Conservation (phyloP, 148 eudicot genomes). For the Suaeda aralocaspica region DNA sequence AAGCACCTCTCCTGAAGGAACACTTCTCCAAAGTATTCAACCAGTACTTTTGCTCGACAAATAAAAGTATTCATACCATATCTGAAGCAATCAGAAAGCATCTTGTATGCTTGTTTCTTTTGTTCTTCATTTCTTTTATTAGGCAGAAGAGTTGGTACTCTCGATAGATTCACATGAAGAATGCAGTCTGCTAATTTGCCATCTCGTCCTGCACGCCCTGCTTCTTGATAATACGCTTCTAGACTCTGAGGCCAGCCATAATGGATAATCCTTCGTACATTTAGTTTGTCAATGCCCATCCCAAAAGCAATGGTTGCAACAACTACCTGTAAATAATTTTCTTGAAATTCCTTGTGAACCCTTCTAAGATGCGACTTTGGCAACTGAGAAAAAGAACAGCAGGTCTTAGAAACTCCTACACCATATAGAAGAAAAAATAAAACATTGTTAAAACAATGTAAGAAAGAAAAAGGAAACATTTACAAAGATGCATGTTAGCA, state of each 20-base stretch:
- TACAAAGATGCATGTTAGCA: neutral
- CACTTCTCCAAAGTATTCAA: constrained; percentile 87
- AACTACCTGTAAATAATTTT: constrained; percentile 60
- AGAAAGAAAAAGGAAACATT: neutral
- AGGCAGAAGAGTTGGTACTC: constrained; percentile 70
- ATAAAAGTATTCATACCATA: constrained; percentile 71
- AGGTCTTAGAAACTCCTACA: constrained; percentile 1
- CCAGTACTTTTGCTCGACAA: constrained; percentile 82
- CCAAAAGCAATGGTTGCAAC: constrained; percentile 96
- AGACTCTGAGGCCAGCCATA: constrained; percentile 98
- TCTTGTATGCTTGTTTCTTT: constrained; percentile 65
- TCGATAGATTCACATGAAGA: constrained; percentile 62
- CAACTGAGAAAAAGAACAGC: constrained; percentile 36
- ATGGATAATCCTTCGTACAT: constrained; percentile 79
- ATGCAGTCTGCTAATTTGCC: constrained; percentile 77
- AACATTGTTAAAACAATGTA: neutral
- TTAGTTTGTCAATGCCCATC: constrained; percentile 89
- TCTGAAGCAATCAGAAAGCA: constrained; percentile 88
- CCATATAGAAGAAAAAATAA: constrained; percentile 10
- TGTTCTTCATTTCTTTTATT: constrained; percentile 70
- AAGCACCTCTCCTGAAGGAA: constrained; percentile 50
- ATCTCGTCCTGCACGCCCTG: constrained; percentile 95
- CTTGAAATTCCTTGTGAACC: constrained; percentile 86
- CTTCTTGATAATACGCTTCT: constrained; percentile 98
- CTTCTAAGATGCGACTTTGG: constrained; percentile 77